phyloP scores from a whole-genome alignment of 148 eudicot genomes.

The Fallopia convolvulus region DNA sequence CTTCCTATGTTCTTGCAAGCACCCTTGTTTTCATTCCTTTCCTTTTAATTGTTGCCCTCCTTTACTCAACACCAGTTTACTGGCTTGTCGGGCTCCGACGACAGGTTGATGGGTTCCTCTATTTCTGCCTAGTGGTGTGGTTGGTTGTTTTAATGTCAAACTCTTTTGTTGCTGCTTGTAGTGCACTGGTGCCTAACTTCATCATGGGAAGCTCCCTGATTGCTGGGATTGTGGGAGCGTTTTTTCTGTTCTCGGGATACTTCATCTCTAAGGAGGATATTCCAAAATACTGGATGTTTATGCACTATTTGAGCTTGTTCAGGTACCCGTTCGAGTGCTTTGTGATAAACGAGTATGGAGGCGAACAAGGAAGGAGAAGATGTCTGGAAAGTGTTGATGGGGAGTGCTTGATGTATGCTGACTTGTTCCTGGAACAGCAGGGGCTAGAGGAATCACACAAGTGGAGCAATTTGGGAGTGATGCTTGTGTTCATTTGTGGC shows the following conservation, averaged over 20 bases:
- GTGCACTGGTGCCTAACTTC: slow-evolving; percentile 85
- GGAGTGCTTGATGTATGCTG: slow-evolving; percentile 49
- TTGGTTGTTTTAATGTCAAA: slow-evolving; percentile 80
- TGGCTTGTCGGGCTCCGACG: slow-evolving; percentile 74
- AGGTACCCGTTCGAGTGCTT: slow-evolving; percentile 98
- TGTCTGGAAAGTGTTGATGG: slow-evolving; percentile 42
- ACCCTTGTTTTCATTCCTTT: slow-evolving; percentile 77
- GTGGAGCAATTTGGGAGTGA: slow-evolving; percentile 74
- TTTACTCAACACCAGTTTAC: slow-evolving; percentile 64
- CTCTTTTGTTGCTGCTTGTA: slow-evolving; percentile 86
- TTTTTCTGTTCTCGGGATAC: slow-evolving; percentile 91
- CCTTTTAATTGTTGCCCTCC: slow-evolving; percentile 46
- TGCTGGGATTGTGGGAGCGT: slow-evolving; percentile 84
- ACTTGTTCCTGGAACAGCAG: slow-evolving; percentile 60
- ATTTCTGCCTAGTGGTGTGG: slow-evolving; percentile 81
- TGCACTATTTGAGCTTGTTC: slow-evolving; percentile 89
- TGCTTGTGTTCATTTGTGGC: slow-evolving; percentile 68
- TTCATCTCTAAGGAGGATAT: slow-evolving; percentile 66
- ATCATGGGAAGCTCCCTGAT: slow-evolving; percentile 94
- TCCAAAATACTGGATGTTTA: slow-evolving; percentile 83
- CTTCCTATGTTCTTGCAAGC: slow-evolving; percentile 78
- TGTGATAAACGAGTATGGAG: slow-evolving; percentile 87
- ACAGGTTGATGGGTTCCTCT: slow-evolving; percentile 45
- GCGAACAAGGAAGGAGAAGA: slow-evolving; percentile 39
- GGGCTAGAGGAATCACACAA: slow-evolving; percentile 61